These are phyloP conservation scores for Talaromyces islandicus DNA, from an alignment of 2,329 filamentous ascomycete species.

Conservation along the genomic window DNA sequence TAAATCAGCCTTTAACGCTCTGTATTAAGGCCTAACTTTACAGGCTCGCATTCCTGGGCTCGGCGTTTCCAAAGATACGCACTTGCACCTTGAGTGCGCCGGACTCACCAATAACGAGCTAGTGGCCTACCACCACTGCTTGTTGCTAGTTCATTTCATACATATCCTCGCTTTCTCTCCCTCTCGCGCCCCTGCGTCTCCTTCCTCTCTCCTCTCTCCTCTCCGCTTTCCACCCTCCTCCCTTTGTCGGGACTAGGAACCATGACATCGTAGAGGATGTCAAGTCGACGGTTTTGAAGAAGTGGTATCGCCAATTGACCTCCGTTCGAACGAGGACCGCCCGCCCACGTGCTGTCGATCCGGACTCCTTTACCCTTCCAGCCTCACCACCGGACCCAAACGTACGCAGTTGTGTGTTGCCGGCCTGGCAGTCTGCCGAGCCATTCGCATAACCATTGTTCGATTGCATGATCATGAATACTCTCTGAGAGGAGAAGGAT, in stretches of 20 bases:
- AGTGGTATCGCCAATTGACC: background rate
- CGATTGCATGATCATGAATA: background rate
- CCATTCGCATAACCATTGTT: no score
- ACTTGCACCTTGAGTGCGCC: background rate
- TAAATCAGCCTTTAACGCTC: background rate
- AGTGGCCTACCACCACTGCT: background rate
- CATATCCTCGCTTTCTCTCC: background rate
- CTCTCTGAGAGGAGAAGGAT: background rate
- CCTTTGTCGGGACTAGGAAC: background rate
- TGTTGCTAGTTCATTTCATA: background rate
- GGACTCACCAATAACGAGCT: background rate
- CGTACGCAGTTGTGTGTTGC: no score
- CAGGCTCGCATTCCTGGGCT: background rate
- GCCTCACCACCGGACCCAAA: background rate
- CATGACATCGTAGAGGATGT: background rate
- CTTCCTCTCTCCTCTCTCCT: background rate
- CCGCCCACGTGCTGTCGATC: background rate
- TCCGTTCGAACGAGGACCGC: background rate
- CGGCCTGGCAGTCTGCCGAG: no score
- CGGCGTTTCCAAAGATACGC: background rate
- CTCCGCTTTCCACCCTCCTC: background rate
- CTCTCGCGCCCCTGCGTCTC: background rate
- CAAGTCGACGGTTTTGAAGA: background rate
- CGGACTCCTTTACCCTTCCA: background rate
- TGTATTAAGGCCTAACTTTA: background rate